phyloP scores from a whole-genome alignment of 352 stramenopile genomes.

The Phytophthora citricola region DNA sequence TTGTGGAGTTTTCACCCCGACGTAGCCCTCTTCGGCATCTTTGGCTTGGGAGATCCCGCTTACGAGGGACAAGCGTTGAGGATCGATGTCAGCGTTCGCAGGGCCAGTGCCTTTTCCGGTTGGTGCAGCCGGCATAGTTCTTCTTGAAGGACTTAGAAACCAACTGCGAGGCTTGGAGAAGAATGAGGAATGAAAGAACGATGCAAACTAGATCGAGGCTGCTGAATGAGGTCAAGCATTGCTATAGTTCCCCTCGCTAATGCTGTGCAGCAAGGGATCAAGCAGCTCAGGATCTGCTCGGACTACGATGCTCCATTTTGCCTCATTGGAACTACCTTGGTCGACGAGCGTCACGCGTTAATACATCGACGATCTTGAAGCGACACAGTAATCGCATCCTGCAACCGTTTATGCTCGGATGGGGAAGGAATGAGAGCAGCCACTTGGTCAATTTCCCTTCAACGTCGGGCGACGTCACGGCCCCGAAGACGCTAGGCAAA shows the following conservation, averaged over 20 bases:
- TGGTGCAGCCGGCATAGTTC: slow-evolving; percentile 8
- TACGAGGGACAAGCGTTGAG: slow-evolving; percentile 26
- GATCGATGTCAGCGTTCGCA: slow-evolving; percentile 14
- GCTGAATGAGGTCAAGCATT: too few relatives aligned
- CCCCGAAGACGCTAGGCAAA: too few relatives aligned
- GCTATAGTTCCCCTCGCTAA: background rate
- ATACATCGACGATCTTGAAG: background rate
- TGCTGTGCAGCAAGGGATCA: slow-evolving; percentile 7
- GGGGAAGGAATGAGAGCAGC: background rate
- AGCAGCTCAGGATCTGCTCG: background rate
- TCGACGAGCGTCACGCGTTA: slow-evolving; percentile 1
- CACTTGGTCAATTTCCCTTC: slow-evolving; percentile 4
- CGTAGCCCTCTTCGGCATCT: slow-evolving; percentile 25
- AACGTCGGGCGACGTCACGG: slow-evolving; percentile 8
- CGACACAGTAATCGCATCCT: background rate
- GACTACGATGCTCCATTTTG: background rate
- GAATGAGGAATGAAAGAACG: background rate
- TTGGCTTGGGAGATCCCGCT: slow-evolving; percentile 21
- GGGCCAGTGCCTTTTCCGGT: slow-evolving; percentile 2
- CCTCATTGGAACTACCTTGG: background rate
- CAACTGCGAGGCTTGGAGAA: background rate
- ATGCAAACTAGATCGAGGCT: too few relatives aligned
- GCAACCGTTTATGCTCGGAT: slow-evolving; percentile 3
- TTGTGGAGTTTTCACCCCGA: slow-evolving; percentile 31
- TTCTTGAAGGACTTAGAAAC: too few relatives aligned